These are phyloP conservation scores for Venturia asperata DNA, from an alignment of 2,329 filamentous ascomycete species.

Conservation along the genomic window DNA sequence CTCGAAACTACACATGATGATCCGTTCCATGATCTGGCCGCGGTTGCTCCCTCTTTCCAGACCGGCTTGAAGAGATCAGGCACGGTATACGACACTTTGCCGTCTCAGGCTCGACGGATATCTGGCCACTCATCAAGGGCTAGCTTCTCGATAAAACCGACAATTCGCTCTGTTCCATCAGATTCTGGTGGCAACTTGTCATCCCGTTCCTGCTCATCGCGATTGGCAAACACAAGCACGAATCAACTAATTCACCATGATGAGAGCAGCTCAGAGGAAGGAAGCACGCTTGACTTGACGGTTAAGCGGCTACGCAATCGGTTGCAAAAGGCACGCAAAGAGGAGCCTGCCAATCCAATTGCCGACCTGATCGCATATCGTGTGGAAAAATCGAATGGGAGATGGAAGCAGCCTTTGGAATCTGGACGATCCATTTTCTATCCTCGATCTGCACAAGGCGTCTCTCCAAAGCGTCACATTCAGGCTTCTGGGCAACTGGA, in stretches of 20 bases:
- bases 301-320: background rate
- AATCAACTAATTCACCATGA: conserved; percentile 6
- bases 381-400: conserved; percentile 32
- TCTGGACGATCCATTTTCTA: conserved; percentile 28
- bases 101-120: conserved; percentile 6
- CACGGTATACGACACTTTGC: conserved; percentile 3
- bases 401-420: conserved; percentile 38
- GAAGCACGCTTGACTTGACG: background rate
- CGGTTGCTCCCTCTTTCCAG: background rate
- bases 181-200: conserved; percentile 18
- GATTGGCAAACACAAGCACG: background rate
- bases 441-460: conserved; percentile 25
- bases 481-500: background rate
- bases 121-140: conserved; percentile 4
- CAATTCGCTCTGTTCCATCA: conserved; percentile 34
- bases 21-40: background rate
- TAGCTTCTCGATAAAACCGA: conserved; percentile 23
- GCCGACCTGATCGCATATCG: conserved; percentile 35
- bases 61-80: conserved; percentile 2
- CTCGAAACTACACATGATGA: background rate
- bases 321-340: conserved; percentile 17
- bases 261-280: background rate
- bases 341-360: conserved; percentile 26
- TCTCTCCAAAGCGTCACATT: conserved; percentile 1
- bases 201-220: conserved; percentile 6